Evolutionary conservation across 495 filamentous ascomycete species (phyloP), one percentile per base, ranked within the genome.

Genomic region (Podospora australis): DNA sequence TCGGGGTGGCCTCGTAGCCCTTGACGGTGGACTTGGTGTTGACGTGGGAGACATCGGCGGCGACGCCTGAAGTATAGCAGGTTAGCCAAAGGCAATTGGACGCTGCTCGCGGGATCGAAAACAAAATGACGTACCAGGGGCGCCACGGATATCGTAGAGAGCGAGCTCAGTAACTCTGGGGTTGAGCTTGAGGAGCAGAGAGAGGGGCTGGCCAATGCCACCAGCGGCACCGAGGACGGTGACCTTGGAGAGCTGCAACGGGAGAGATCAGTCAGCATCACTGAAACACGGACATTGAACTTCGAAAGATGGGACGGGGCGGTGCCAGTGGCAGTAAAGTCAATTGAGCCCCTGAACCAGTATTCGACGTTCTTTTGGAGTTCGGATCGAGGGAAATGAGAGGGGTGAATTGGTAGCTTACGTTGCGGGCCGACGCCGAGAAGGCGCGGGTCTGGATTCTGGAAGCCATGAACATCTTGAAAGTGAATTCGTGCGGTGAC

Each of bases 141-240:
- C 92, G 59, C 87, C 85, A 58, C 86, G 83, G 75, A 98, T 96
- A 77, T 97, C 92, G 77, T 98, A 98, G 53, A 98, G 82, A 50
- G 91, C 86, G 58, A 98, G 87, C 72, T 96, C 81, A 59, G 81
- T 79, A 56, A 98, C 74, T 63, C 87, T 73, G 52, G 90, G 90
- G 83, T 97, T 97, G 70, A 96, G 82, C 85, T 98, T 98, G 68
- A 98, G 78, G 59, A 98, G 84, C 45, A 98, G 84, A 43, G 92
- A 98, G 54, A 98, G 73, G 62, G 92, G 92, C 78, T 98, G 92
- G 65, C 92, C 92, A 73, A 98, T 98, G 68, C 92, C 92, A 73
- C 92, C 92, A 66, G 84, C 84, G 55, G 91, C 92, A 74, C 92
- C 92, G 60, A 97, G 84, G 47, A 98, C 90, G 60, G 89, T 82